Percentiles rank a stretch among this genome's conserved stretches.
Conservation (phyloP, 768 basidiomycete genomes). For the Brasilioporus rufonigricans region DNA sequence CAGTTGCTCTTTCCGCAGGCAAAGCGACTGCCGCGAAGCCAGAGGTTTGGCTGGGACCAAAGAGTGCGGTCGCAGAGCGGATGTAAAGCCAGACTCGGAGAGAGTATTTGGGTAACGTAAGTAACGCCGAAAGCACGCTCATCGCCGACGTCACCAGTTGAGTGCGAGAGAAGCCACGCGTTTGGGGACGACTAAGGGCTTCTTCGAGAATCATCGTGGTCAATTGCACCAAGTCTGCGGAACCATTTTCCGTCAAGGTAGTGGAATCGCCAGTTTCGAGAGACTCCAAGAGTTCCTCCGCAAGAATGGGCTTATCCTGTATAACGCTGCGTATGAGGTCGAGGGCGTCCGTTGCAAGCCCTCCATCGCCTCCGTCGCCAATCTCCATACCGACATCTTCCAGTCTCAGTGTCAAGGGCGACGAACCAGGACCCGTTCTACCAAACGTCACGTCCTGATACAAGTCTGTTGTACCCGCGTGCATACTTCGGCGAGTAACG, state of each 20-base stretch:
- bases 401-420: constrained; percentile 46
- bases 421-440: constrained; percentile 37
- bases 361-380: constrained; percentile 58
- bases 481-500: constrained; percentile 54
- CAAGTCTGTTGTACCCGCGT: constrained; percentile 36
- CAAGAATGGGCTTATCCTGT: constrained; percentile 63
- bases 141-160: constrained; percentile 77
- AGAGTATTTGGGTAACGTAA: constrained; percentile 73
- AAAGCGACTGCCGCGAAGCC: constrained; percentile 67
- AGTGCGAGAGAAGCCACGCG: constrained; percentile 46
- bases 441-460: constrained; percentile 57
- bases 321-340: constrained; percentile 80
- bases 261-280: constrained; percentile 42
- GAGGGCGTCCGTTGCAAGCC: constrained; percentile 66
- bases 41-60: constrained; percentile 56
- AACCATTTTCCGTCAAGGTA: constrained; percentile 43
- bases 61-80: constrained; percentile 73
- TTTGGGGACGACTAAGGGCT: constrained; percentile 53
- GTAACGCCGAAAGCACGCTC: constrained; percentile 74
- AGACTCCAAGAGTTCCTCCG: constrained; percentile 62
- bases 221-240: constrained; percentile 75
- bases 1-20: constrained; percentile 64
- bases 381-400: constrained; percentile 76
- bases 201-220: constrained; percentile 82
- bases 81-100: constrained; percentile 87